Percentiles rank a stretch among this genome's conserved stretches.
Conservation (phyloP, 2,329 filamentous ascomycete species). For the Sporothrix pseudoabietina region DNA sequence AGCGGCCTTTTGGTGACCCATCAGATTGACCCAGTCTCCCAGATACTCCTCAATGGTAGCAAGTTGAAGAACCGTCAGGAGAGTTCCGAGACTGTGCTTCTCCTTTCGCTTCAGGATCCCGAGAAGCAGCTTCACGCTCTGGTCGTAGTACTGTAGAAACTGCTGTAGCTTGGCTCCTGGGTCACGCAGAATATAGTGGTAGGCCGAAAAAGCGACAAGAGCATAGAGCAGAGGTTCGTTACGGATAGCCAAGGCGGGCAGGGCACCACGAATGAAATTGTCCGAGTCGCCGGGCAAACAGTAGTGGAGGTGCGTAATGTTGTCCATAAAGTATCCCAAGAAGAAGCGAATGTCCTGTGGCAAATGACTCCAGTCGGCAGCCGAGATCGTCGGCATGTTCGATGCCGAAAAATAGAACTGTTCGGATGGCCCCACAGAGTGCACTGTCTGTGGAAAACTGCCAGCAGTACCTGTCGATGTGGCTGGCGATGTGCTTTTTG, state of each 20-base stretch:
- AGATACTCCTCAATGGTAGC: constrained; percentile 96
- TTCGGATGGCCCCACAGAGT: constrained; percentile 35
- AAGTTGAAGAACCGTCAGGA: constrained; percentile 86
- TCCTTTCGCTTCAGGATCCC: constrained; percentile 70
- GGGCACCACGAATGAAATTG: constrained; percentile 71
- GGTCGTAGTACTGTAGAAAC: constrained; percentile 89
- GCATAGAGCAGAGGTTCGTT: constrained; percentile 83
- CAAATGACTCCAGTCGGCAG: constrained; percentile 59
- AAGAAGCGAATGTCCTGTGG: constrained; percentile 74
- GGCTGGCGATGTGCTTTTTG: constrained; percentile 57
- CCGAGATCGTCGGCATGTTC: constrained; percentile 36
- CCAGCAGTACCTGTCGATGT: constrained; percentile 50
- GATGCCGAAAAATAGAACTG: not conserved
- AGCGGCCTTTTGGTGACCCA: constrained; percentile 90
- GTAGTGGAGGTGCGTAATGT: constrained; percentile 82
- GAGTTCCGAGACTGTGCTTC: constrained; percentile 69
- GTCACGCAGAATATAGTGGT: constrained; percentile 74
- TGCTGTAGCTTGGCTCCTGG: constrained; percentile 73
- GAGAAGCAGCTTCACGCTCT: constrained; percentile 76
- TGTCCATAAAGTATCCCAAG: constrained; percentile 74
- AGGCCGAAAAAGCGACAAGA: constrained; percentile 83
- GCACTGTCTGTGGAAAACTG: constrained; percentile 42
- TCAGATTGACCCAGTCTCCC: constrained; percentile 91
- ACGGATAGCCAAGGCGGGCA: constrained; percentile 71
- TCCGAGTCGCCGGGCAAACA: constrained; percentile 70